phyloP scores from a whole-genome alignment of 768 basidiomycete species.

The Collybia mongolica region DNA sequence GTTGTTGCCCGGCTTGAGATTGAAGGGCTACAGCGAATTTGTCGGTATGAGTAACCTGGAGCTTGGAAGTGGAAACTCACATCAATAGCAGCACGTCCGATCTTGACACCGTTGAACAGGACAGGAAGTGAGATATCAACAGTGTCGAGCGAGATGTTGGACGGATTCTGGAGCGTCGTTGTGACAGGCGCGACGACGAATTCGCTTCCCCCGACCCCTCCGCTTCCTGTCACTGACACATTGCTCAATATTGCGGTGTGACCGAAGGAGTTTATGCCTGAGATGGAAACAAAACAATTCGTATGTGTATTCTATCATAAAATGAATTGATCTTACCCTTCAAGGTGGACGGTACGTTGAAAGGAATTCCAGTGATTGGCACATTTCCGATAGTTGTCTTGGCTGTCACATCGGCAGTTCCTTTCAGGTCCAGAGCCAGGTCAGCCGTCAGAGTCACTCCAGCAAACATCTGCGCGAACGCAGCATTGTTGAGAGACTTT shows the following conservation, averaged over 20 bases:
- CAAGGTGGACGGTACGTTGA: constrained; percentile 56
- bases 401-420: constrained; percentile 56
- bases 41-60: neutral
- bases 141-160: constrained; percentile 63
- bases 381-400: constrained; percentile 66
- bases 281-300: neutral
- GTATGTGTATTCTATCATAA: neutral
- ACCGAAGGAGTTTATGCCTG: constrained; percentile 62
- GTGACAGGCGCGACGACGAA: constrained; percentile 60
- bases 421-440: constrained; percentile 49
- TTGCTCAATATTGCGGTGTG: constrained; percentile 50
- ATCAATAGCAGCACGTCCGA: constrained; percentile 59
- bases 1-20: constrained; percentile 60
- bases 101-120: constrained; percentile 48
- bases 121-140: constrained; percentile 58
- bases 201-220: constrained; percentile 57
- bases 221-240: constrained; percentile 62
- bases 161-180: constrained; percentile 61
- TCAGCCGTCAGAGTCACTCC: constrained; percentile 50
- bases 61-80: constrained; percentile 31
- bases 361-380: constrained; percentile 61
- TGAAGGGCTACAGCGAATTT: constrained; percentile 39
- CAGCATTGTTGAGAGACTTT: constrained; percentile 49
- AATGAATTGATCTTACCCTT: constrained; percentile 34
- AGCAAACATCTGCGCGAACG: constrained; percentile 57